Conservation (phyloP, 78 protist genomes). For the Polysphondylium violaceum region DNA sequence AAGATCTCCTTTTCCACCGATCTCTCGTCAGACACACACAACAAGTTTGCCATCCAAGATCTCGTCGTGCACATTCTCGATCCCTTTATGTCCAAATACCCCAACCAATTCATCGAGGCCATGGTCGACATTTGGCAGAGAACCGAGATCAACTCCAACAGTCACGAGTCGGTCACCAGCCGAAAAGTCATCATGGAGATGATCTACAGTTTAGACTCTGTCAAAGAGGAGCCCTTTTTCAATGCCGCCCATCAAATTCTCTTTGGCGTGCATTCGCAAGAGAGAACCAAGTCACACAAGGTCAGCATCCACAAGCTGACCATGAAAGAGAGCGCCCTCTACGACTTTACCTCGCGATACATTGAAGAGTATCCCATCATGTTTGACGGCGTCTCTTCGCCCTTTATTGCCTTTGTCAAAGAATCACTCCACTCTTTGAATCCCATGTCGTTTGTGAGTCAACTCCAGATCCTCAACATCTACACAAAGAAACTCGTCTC, state of each 20-base stretch:
- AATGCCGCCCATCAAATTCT: slow-evolving; percentile 33
- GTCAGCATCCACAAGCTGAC: slow-evolving; percentile 28
- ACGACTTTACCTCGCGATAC: slow-evolving; percentile 42
- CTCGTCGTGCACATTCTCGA: slow-evolving; percentile 46
- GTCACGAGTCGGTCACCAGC: not conserved
- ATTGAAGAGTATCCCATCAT: slow-evolving; percentile 36
- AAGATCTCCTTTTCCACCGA: slow-evolving; percentile 67
- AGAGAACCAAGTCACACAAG: slow-evolving; percentile 35
- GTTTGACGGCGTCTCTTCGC: slow-evolving; percentile 45
- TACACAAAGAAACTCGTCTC: slow-evolving; percentile 22
- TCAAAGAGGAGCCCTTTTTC: slow-evolving; percentile 51
- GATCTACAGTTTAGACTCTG: slow-evolving; percentile 55
- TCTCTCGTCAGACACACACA: slow-evolving; percentile 74
- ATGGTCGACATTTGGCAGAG: slow-evolving; percentile 69
- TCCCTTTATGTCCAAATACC: slow-evolving; percentile 74
- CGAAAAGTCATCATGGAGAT: slow-evolving; percentile 67
- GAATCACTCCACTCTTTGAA: slow-evolving; percentile 44
- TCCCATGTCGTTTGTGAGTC: slow-evolving; percentile 68
- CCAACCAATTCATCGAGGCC: slow-evolving; percentile 43
- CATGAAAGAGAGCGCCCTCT: slow-evolving; percentile 52
- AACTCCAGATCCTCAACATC: slow-evolving; percentile 41
- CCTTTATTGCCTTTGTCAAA: slow-evolving; percentile 32
- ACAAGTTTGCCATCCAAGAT: slow-evolving; percentile 77
- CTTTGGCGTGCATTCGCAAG: slow-evolving; percentile 17
- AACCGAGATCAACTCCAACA: not conserved